These are phyloP conservation scores for Dioscorea alata DNA, from an alignment of 106 monocot species.

Conservation along the genomic window DNA sequence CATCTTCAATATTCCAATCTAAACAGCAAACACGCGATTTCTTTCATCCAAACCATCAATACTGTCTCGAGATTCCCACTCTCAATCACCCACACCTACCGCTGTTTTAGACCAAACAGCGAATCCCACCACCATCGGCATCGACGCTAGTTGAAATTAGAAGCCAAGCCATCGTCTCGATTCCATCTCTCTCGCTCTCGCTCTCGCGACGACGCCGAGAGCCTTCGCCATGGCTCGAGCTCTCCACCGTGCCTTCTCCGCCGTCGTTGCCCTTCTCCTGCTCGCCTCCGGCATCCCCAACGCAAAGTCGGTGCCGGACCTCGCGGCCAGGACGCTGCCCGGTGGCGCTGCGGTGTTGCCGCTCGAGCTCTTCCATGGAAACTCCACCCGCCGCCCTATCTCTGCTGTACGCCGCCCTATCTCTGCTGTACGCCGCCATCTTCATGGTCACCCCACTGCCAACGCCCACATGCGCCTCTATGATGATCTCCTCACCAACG, in stretches of 20 bases:
- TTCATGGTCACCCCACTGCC: constrained; percentile 20
- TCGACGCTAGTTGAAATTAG: neutral
- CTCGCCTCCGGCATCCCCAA: neutral
- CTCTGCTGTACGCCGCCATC: constrained; percentile 14
- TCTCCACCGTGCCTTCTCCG: no score
- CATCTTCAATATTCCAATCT: no score
- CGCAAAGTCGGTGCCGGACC: constrained; percentile 1
- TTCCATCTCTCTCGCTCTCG: no score
- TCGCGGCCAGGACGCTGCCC: neutral
- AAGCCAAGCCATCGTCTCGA: neutral
- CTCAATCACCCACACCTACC: no score
- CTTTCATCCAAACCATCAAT: no score
- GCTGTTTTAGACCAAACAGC: no score
- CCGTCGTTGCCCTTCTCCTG: constrained; percentile 3
- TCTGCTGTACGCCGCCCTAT: constrained; percentile 13
- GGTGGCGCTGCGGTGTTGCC: constrained; percentile 39
- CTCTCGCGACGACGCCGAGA: no score
- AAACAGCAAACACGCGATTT: no score
- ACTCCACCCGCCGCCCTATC: constrained; percentile 22
- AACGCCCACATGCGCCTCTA: constrained; percentile 61
- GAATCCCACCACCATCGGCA: neutral
- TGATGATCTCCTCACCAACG: constrained; percentile 82
- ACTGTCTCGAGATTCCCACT: no score
- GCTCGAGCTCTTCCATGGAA: constrained; percentile 34
- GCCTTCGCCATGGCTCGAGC: no score